Conservation (phyloP, 2,329 filamentous ascomycete species). For the Aspergillus sclerotialis region DNA sequence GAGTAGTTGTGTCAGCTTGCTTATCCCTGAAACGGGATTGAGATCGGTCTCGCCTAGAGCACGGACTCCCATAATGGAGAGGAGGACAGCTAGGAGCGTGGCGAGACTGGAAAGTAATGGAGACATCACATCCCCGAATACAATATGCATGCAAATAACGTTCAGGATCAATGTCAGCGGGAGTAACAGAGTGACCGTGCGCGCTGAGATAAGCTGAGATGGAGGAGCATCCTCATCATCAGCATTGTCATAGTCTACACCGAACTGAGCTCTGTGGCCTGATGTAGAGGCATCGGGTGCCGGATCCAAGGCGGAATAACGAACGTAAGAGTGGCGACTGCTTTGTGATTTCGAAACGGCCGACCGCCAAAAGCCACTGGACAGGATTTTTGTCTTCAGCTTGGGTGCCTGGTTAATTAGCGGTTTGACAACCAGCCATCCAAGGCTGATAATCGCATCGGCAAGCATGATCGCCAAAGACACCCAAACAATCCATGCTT, state of each 20-base stretch:
- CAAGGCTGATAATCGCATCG: conserved; percentile 81
- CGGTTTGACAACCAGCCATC: conserved; percentile 66
- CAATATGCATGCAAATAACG: conserved; percentile 69
- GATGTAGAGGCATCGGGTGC: conserved; percentile 15
- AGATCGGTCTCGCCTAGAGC: conserved; percentile 77
- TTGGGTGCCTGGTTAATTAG: conserved; percentile 43
- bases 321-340: conserved; percentile 18
- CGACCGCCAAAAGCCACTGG: conserved; percentile 21
- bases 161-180: conserved; percentile 71
- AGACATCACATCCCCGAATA: conserved; percentile 78
- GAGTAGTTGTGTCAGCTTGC: conserved; percentile 90
- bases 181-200: conserved; percentile 67
- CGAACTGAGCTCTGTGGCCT: conserved; percentile 4
- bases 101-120: conserved; percentile 68
- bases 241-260: conserved; percentile 1
- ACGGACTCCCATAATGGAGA: conserved; percentile 59
- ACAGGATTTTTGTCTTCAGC: conserved; percentile 22
- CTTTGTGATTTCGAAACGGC: conserved; percentile 15
- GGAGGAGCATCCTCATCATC: conserved; percentile 69
- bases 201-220: conserved; percentile 70
- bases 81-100: conserved; percentile 71
- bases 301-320: conserved; percentile 23
- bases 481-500: conserved; percentile 98
- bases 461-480: conserved; percentile 95
- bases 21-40: conserved; percentile 93